A percentile compares a stretch with the other conserved stretches of the same genome.
phyloP scores from a whole-genome alignment of 1,284 basidiomycete genomes.

The Cryptococcus maquisensis region DNA sequence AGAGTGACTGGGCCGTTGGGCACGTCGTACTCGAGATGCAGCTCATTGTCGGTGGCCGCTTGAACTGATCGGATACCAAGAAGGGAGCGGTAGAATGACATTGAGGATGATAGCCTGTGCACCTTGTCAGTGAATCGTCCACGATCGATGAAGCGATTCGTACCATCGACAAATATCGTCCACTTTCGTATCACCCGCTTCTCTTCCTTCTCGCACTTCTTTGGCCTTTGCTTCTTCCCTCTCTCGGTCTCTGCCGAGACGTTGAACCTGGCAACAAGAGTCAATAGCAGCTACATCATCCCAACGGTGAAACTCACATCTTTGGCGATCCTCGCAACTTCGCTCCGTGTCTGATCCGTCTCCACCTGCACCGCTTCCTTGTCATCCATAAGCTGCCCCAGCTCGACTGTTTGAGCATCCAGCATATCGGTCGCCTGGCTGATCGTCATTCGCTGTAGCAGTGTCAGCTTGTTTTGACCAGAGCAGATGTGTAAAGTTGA shows the following conservation, averaged over 20 bases:
- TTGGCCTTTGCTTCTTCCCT: conserved; percentile 66
- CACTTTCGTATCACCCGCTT: conserved; percentile 54
- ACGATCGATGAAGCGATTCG: conserved; percentile 2
- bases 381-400: conserved; percentile 66
- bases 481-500: background rate
- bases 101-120: conserved; percentile 63
- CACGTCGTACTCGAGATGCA: conserved; percentile 61
- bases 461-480: conserved; percentile 3
- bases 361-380: conserved; percentile 50
- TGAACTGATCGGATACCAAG: conserved; percentile 60
- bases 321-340: conserved; percentile 57
- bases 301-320: conserved; percentile 46
- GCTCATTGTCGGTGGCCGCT: conserved; percentile 65
- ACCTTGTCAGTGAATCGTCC: background rate
- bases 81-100: conserved; percentile 61
- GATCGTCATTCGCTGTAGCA: conserved; percentile 62
- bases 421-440: conserved; percentile 65
- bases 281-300: background rate
- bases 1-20: conserved; percentile 22
- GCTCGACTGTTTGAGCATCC: conserved; percentile 64
- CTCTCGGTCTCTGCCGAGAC: conserved; percentile 60
- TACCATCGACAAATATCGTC: conserved; percentile 47
- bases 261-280: conserved; percentile 52
- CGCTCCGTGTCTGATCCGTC: conserved; percentile 58
- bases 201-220: conserved; percentile 48